Evolutionary conservation across 164 flowering plant species (phyloP), one percentile per base, ranked within the genome.

Genomic region (Dillenia suffruticosa): DNA sequence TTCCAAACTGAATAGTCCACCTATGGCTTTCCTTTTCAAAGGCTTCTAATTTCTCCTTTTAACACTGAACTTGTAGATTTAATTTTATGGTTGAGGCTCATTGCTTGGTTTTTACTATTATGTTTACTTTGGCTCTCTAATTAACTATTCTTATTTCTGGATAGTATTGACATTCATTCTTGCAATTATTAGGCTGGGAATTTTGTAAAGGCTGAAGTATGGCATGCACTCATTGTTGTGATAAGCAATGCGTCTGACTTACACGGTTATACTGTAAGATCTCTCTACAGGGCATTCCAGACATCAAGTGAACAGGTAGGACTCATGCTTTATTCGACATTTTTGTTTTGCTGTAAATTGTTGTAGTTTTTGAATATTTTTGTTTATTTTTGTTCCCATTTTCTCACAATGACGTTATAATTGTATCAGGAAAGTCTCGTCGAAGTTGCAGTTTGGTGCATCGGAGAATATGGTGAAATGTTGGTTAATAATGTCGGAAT

Each of bases 381-480:
- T 32, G 6, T 4, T 32, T 32, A 32, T 32, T 32, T 32, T 32
- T 32, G 40, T 32, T 32, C 40, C 40, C 40, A 0, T 32, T 32
- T 32, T 7, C 40, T 32, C 40, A 32, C 7, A 32, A 32, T 32
- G 6, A 32, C 40, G 6, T 32, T 32, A 32, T 32, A 32, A 32
- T 32, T 32, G 40, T 7, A 32, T 59, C 81, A 95, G 99, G 99
- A 88, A 85, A 80, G 78, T 70, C 96, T 95, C 78, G 84, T 90
- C 68, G 89, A 89, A 56, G 97, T 95, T 65, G 92, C 92, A 26
- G 84, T 95, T 50, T 95, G 99, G 99, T 95, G 97, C 76, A 90
- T 95, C 58, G 99, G 99, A 40, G 99, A 95, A 80, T 95, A 91
- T 81, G 97, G 96, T 69, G 97, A 95, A 48, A 70, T 95, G 90